Conservation (phyloP, 306 rosid genomes). For the Quercus aquifolioides region DNA sequence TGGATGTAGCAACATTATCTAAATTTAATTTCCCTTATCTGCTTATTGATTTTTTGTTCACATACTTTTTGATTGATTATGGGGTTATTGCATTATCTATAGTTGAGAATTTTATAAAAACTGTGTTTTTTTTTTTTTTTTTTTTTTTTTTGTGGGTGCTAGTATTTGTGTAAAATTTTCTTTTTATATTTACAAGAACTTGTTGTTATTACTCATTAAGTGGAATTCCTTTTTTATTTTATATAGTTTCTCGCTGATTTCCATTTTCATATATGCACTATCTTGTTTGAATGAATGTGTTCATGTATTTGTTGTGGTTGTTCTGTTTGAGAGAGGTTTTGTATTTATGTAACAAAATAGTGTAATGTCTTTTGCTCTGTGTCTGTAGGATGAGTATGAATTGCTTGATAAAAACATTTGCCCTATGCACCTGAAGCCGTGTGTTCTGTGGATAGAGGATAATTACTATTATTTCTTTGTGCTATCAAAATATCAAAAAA, state of each 20-base stretch:
- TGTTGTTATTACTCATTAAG: neutral
- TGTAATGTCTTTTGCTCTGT: slow-evolving; percentile 7
- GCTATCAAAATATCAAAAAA: no score
- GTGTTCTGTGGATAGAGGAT: slow-evolving; percentile 86
- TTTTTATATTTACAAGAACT: neutral
- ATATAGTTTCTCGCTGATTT: no score
- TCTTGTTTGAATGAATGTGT: no score
- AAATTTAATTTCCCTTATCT: neutral
- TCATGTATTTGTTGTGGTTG: no score
- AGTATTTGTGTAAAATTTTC: neutral
- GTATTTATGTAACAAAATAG: slow-evolving; percentile 5
- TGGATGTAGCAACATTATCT: neutral
- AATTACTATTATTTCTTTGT: slow-evolving; percentile 71
- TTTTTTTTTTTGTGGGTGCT: no score
- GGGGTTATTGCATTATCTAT: neutral
- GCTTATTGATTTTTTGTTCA: neutral
- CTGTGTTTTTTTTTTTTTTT: no score
- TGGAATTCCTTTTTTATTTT: no score
- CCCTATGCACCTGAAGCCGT: slow-evolving; percentile 84
- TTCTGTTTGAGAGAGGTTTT: slow-evolving; percentile 4
- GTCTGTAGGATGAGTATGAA: slow-evolving; percentile 80
- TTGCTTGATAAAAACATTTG: slow-evolving; percentile 73
- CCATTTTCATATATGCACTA: no score
- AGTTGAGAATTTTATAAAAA: neutral
- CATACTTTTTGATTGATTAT: slow-evolving; percentile 5